Percentiles rank a stretch among this genome's conserved stretches.
phyloP scores from a whole-genome alignment of 495 filamentous ascomycete species.

The Lasiosphaeria hispida region DNA sequence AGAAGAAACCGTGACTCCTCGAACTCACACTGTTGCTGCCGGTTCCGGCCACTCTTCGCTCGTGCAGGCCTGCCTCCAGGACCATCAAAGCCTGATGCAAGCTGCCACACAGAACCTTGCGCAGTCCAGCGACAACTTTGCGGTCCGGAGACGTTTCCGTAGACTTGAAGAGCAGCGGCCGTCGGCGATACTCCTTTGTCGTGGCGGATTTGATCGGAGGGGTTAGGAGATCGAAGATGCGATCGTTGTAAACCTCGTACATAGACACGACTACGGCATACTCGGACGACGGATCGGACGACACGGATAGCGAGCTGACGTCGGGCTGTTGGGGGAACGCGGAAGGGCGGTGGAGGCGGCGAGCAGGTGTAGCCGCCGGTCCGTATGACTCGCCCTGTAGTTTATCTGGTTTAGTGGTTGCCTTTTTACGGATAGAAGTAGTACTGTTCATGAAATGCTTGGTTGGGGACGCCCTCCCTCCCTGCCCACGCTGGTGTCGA shows the following conservation, averaged over 20 bases:
- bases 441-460: slow-evolving; percentile 45
- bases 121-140: slow-evolving; percentile 87
- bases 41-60: slow-evolving; percentile 85
- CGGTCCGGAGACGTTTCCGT: slow-evolving; percentile 80
- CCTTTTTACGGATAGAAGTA: slow-evolving; percentile 36
- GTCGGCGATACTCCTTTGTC: slow-evolving; percentile 66
- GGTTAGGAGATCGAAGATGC: slow-evolving; percentile 89
- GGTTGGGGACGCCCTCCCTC: slow-evolving; percentile 17
- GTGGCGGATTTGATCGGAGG: slow-evolving; percentile 45
- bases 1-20: slow-evolving; percentile 94
- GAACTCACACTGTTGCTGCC: slow-evolving; percentile 85
- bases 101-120: slow-evolving; percentile 83
- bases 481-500: not conserved
- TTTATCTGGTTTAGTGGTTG: slow-evolving; percentile 36
- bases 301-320: slow-evolving; percentile 64
- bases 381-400: slow-evolving; percentile 42
- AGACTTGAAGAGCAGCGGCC: slow-evolving; percentile 80
- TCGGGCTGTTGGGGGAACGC: slow-evolving; percentile 70
- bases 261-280: slow-evolving; percentile 91
- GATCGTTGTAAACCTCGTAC: slow-evolving; percentile 99
- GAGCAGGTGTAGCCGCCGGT: slow-evolving; percentile 51
- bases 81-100: slow-evolving; percentile 87
- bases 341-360: slow-evolving; percentile 59
- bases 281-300: slow-evolving; percentile 69
- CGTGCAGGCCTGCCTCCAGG: slow-evolving; percentile 83